Evolutionary conservation across 2,329 filamentous ascomycete species (phyloP).

Genomic region (Botrytis squamosa): DNA sequence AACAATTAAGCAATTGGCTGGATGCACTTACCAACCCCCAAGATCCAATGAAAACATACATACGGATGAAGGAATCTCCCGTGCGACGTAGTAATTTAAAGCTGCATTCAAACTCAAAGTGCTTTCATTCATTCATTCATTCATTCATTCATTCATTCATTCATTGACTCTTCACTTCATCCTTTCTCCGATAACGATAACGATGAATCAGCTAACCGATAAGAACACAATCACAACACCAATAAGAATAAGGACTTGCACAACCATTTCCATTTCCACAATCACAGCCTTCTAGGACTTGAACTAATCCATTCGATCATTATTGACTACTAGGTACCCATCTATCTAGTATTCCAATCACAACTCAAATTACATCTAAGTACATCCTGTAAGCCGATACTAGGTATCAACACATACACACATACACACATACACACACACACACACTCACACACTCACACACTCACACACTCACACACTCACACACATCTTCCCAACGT

Average conservation of each 20-base stretch:
- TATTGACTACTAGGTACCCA: too few relatives aligned
- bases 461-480: background rate
- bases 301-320: too few relatives aligned
- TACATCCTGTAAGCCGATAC: background rate
- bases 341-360: background rate
- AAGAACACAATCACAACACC: background rate
- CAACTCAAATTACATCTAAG: background rate
- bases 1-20: background rate
- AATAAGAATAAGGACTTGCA: background rate
- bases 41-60: background rate
- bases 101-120: background rate
- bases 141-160: too few relatives aligned
- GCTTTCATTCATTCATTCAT: background rate
- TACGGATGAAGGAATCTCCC: too few relatives aligned
- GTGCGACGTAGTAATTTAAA: too few relatives aligned
- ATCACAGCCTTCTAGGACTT: background rate
- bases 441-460: background rate
- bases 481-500: background rate
- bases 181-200: conserved; percentile 9
- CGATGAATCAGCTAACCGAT: conserved; percentile 1
- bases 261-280: too few relatives aligned
- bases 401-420: background rate
- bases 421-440: too few relatives aligned
- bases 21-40: background rate
- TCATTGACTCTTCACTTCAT: background rate